Base-by-base conservation (phyloP, 352 stramenopile genomes). In the Pythium sp. region DNA sequence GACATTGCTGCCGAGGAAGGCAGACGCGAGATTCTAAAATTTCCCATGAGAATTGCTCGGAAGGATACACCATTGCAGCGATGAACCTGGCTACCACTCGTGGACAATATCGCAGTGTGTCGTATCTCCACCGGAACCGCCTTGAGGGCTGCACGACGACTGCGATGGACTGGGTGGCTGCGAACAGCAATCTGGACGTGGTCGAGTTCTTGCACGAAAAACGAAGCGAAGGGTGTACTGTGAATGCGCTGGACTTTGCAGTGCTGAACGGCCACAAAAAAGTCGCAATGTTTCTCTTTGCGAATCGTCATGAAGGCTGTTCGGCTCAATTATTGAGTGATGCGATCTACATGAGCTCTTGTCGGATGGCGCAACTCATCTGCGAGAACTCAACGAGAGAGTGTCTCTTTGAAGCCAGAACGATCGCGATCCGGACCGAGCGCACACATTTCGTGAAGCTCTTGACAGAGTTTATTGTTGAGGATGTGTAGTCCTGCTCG, bases 121-220 rank as follows among this genome's bases (percentile, higher is more conserved):
- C 24, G n/a, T 62, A 47, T 22, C 57, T 62, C 20, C 36, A 47
- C 6, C 18, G 15, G 8, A 12, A 47, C 57, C 57, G 34, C 34
- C 3, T 5, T n/a, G 34, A 53, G 28, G 57, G 57, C 20, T 63
- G 57, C 36, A 63, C 36, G n/a, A 47, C n/a, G 3, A 24, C 34
- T 3, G 57, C 57, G 57, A 63, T 63, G 34, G 57, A 63, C 32
- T 51, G 36, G 20, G 57, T n/a, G 22, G 57, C 57, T 20, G 38
- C 22, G 20, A 47, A 51, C 5, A 36, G 57, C 0, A 3, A 36
- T 4, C 26, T 30, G 7, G n/a, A 22, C 1, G 57, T 63, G 2
- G 57, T 54, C 3, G 12, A 32, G 34, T 64, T 38, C n/a, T 22
- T 64, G 58, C 38, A 64, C 22, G 41, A 34, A 20, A 30, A 64